These are phyloP conservation scores for Priceomyces medius DNA, from an alignment of 805 yeast species.

Conservation along the genomic window DNA sequence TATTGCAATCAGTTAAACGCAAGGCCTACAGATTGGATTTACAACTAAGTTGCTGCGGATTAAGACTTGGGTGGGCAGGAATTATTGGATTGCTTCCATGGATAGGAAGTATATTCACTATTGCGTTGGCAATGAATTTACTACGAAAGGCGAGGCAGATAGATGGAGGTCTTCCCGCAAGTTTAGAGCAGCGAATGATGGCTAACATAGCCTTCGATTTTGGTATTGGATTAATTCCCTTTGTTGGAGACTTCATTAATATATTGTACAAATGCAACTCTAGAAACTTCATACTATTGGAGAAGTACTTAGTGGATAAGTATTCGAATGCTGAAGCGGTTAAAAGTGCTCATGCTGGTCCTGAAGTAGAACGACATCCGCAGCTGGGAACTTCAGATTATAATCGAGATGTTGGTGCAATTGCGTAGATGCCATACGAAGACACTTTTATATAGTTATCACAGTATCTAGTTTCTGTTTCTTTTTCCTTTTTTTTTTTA, in stretches of 20 bases:
- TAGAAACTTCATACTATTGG: slow-evolving; percentile 60
- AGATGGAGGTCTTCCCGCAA: slow-evolving; percentile 38
- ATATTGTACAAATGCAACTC: slow-evolving; percentile 77
- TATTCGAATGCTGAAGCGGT: slow-evolving; percentile 12
- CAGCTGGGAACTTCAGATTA: too few relatives aligned
- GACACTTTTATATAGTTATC: neutral
- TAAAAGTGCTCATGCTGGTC: neutral
- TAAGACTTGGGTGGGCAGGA: slow-evolving; percentile 44
- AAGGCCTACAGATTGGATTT: slow-evolving; percentile 40
- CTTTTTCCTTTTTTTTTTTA: neutral
- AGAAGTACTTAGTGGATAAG: slow-evolving; percentile 35
- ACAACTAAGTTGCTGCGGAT: slow-evolving; percentile 39
- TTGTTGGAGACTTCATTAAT: slow-evolving; percentile 70
- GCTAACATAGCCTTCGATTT: slow-evolving; percentile 41
- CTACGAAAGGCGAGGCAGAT: slow-evolving; percentile 31
- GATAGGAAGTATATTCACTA: slow-evolving; percentile 37
- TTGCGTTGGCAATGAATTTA: slow-evolving; percentile 29
- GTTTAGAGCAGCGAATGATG: slow-evolving; percentile 33
- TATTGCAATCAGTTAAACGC: slow-evolving; percentile 34
- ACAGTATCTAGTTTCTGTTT: neutral
- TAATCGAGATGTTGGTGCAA: too few relatives aligned
- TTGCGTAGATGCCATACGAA: neutral
- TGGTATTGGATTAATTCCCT: slow-evolving; percentile 54
- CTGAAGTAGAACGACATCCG: neutral
- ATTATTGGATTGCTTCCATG: slow-evolving; percentile 42